Evolutionary conservation across 306 rosid genomes (phyloP).

Genomic region (Cicer cuneatum): DNA sequence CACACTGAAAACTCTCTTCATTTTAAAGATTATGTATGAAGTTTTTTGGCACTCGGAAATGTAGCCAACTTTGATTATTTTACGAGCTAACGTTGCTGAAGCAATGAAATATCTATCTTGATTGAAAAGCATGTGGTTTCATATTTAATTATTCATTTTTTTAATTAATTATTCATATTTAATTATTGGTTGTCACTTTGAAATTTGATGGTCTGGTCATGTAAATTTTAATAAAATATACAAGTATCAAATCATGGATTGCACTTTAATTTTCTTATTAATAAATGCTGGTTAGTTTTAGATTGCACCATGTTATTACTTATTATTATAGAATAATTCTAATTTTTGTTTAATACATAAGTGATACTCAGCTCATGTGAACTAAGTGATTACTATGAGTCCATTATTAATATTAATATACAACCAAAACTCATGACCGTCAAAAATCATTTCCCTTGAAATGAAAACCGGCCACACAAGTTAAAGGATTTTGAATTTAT

Average conservation of each 20-base stretch:
- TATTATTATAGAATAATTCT: neutral
- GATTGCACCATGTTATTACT: neutral
- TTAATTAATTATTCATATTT: neutral
- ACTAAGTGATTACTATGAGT: no score
- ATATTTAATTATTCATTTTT: neutral
- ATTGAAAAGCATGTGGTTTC: neutral
- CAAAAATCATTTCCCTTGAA: neutral
- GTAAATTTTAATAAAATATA: neutral
- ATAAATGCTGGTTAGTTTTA: neutral
- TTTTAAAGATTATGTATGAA: constrained; percentile 24
- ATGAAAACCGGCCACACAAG: neutral
- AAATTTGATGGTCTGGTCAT: neutral
- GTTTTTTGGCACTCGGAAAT: constrained; percentile 8
- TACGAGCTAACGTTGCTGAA: neutral
- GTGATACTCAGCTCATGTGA: no score
- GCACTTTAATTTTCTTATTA: neutral
- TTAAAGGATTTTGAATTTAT: neutral
- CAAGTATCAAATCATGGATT: neutral
- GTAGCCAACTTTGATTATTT: neutral
- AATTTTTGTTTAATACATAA: no score
- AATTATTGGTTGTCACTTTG: neutral
- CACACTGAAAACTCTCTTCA: neutral
- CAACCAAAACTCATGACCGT: neutral
- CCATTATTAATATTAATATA: no score
- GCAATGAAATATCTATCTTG: neutral